These are phyloP conservation scores for Cucumis sativus DNA, from an alignment of 306 rosid species.

Conservation along the genomic window DNA sequence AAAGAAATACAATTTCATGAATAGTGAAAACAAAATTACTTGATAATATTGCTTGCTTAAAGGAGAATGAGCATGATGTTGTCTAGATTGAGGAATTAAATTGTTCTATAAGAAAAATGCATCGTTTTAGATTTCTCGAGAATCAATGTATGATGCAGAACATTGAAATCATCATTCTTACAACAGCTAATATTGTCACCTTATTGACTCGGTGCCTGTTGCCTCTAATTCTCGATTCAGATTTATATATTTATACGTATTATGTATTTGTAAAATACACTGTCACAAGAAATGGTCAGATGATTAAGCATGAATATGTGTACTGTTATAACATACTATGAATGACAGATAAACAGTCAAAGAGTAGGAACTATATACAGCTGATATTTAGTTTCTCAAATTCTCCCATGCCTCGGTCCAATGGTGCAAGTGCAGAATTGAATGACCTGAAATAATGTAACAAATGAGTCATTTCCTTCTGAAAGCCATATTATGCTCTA, in stretches of 20 bases:
- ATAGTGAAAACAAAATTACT: too few relatives aligned
- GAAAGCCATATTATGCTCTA: background rate
- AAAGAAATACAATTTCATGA: too few relatives aligned
- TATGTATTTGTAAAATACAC: background rate
- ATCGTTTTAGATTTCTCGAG: background rate
- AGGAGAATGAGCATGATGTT: too few relatives aligned
- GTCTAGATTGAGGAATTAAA: too few relatives aligned
- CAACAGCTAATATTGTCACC: background rate
- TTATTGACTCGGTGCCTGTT: background rate
- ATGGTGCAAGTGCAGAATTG: background rate
- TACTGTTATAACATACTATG: background rate
- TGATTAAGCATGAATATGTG: background rate
- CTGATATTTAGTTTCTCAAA: background rate
- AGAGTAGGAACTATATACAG: constrained; percentile 6
- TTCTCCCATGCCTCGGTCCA: background rate
- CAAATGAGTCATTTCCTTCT: background rate
- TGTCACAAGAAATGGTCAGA: background rate
- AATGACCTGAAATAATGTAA: background rate
- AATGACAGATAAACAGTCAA: background rate
- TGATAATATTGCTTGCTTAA: too few relatives aligned
- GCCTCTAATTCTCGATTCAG: constrained; percentile 1
- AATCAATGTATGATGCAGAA: background rate
- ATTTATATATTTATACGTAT: background rate
- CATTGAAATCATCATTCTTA: background rate
- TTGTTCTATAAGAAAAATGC: too few relatives aligned